Evolutionary conservation across 768 basidiomycete genomes (phyloP).

Genomic region (Pleurotus tuoliensis): DNA sequence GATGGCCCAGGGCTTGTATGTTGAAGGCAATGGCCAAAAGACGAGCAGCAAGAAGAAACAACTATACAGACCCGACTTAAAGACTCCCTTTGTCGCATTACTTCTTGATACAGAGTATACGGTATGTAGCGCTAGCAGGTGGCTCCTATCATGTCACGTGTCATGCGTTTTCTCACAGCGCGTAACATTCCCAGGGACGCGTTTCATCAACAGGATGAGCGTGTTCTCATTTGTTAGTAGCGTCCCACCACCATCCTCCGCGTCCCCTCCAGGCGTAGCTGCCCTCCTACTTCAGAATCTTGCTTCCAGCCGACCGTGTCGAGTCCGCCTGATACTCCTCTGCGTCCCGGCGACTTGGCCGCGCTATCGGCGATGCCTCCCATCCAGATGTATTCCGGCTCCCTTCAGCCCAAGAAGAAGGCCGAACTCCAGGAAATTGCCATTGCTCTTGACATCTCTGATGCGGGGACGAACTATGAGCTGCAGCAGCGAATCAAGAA

Average conservation of each 20-base stretch:
- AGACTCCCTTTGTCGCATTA: no score
- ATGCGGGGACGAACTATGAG: slow-evolving; percentile 61
- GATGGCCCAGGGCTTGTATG: no score
- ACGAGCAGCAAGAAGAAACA: no score
- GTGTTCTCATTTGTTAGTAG: slow-evolving; percentile 20
- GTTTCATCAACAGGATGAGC: not conserved
- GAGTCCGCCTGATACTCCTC: slow-evolving; percentile 32
- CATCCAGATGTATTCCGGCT: slow-evolving; percentile 29
- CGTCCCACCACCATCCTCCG: slow-evolving; percentile 18
- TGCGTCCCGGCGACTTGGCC: slow-evolving; percentile 20
- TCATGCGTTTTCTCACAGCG: not conserved
- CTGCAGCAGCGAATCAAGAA: slow-evolving; percentile 57
- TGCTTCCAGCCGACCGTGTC: not conserved
- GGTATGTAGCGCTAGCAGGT: no score
- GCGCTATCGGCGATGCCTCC: slow-evolving; percentile 8
- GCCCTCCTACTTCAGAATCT: not conserved
- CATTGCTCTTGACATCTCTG: slow-evolving; percentile 43
- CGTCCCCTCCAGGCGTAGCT: not conserved
- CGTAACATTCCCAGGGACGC: slow-evolving; percentile 3
- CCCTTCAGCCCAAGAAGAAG: slow-evolving; percentile 65
- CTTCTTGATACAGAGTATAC: no score
- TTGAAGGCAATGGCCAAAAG: no score
- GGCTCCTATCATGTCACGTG: no score
- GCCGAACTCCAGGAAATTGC: slow-evolving; percentile 63
- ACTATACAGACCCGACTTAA: no score